A percentile compares a stretch with the other conserved stretches of the same genome.
phyloP scores from a whole-genome alignment of 805 yeast genomes.

The Nakazawaea molendinolei region DNA sequence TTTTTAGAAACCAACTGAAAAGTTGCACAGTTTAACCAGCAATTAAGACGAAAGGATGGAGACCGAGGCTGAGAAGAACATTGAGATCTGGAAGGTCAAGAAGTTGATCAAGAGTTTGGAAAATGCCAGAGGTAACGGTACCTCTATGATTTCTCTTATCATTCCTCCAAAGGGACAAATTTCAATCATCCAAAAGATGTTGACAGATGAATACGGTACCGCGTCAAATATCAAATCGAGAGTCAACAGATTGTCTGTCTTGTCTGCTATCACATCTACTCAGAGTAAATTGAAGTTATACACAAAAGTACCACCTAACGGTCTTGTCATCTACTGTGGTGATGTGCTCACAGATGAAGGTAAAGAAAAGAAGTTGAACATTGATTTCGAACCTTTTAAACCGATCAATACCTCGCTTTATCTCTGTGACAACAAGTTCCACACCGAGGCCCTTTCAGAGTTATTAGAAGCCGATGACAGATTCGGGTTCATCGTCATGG shows the following conservation, averaged over 20 bases:
- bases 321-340: conserved; percentile 96
- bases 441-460: conserved; percentile 94
- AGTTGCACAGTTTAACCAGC: no score
- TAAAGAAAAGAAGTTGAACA: conserved; percentile 91
- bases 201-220: conserved; percentile 98
- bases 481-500: conserved; percentile 98
- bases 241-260: conserved; percentile 90
- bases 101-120: conserved; percentile 85
- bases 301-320: conserved; percentile 86
- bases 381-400: conserved; percentile 98
- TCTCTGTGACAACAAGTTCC: conserved; percentile 96
- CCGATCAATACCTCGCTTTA: conserved; percentile 97
- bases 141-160: conserved; percentile 95
- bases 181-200: conserved; percentile 78
- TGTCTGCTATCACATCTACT: conserved; percentile 96
- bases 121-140: conserved; percentile 95
- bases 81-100: conserved; percentile 98
- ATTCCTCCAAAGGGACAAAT: conserved; percentile 96
- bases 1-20: no score
- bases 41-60: conserved; percentile 28
- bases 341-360: conserved; percentile 97
- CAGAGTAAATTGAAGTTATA: conserved; percentile 93
- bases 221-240: conserved; percentile 97
- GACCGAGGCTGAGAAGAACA: conserved; percentile 89
- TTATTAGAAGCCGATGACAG: conserved; percentile 91